Conservation (phyloP, 768 basidiomycete genomes). For the Suillus subalutaceus region DNA sequence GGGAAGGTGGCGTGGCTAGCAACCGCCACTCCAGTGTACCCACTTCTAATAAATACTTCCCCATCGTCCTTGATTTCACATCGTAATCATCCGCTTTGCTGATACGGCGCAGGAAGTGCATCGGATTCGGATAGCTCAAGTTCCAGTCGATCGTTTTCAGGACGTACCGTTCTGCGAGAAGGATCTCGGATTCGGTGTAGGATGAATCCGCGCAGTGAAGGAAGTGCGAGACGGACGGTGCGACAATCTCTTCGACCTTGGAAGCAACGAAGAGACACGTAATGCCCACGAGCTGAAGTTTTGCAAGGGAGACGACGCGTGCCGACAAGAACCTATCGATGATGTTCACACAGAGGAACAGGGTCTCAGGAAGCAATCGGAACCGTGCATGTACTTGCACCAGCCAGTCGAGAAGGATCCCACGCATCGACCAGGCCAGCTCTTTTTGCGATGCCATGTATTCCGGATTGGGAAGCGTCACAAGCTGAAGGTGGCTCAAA, state of each 20-base stretch:
- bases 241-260: slow-evolving; percentile 92
- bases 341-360: slow-evolving; percentile 88
- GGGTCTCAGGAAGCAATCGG: slow-evolving; percentile 84
- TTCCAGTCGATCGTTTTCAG: slow-evolving; percentile 87
- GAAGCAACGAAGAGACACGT: slow-evolving; percentile 86
- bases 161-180: slow-evolving; percentile 88
- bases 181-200: slow-evolving; percentile 78
- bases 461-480: slow-evolving; percentile 78
- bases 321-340: slow-evolving; percentile 73
- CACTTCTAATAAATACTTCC: slow-evolving; percentile 91
- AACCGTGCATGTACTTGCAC: slow-evolving; percentile 89
- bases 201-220: slow-evolving; percentile 77
- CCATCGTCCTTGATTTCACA: slow-evolving; percentile 80
- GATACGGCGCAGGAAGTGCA: slow-evolving; percentile 85
- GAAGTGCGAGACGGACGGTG: slow-evolving; percentile 83
- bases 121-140: slow-evolving; percentile 82
- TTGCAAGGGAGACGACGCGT: slow-evolving; percentile 77
- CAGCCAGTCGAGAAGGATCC: slow-evolving; percentile 90
- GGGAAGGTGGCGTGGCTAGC: slow-evolving; percentile 71
- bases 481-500: slow-evolving; percentile 45
- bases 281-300: slow-evolving; percentile 90
- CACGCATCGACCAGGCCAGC: slow-evolving; percentile 88
- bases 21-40: slow-evolving; percentile 80
- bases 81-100: slow-evolving; percentile 96
- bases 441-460: slow-evolving; percentile 88